Conservation (phyloP, 805 yeast species). For the Wickerhamiella alocasiicola region DNA sequence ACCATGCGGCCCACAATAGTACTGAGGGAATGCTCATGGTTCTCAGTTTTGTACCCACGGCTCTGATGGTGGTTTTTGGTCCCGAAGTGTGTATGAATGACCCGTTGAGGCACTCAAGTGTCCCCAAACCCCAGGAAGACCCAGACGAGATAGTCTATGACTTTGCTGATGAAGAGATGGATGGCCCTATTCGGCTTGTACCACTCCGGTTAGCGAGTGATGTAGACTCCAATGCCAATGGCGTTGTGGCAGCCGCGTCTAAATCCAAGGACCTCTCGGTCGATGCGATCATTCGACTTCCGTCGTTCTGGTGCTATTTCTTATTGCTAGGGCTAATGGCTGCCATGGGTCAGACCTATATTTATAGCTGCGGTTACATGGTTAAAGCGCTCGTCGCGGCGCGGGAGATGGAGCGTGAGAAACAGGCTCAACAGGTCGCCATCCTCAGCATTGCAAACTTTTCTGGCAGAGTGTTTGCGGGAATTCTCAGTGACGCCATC, state of each 20-base stretch:
- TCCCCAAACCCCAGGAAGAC: not conserved
- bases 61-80: constrained; percentile 33
- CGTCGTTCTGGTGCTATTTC: constrained; percentile 41
- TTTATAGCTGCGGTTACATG: constrained; percentile 61
- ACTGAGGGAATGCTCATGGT: constrained; percentile 43
- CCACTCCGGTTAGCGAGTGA: not conserved
- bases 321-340: constrained; percentile 41
- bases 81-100: constrained; percentile 17
- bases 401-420: constrained; percentile 16
- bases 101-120: constrained; percentile 11
- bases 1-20: constrained; percentile 37
- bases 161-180: constrained; percentile 8
- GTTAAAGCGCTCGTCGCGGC: constrained; percentile 35
- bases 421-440: constrained; percentile 64
- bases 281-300: constrained; percentile 20
- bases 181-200: constrained; percentile 7
- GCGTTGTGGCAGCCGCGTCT: constrained; percentile 1
- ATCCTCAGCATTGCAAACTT: constrained; percentile 58
- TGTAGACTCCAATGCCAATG: not conserved
- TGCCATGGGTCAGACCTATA: constrained; percentile 64
- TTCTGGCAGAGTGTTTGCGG: constrained; percentile 51
- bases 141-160: constrained; percentile 7
- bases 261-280: constrained; percentile 3
- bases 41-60: constrained; percentile 33
- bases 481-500: constrained; percentile 51